phyloP scores from a whole-genome alignment of 129 eudicot genomes.

The Tanacetum coccineum region DNA sequence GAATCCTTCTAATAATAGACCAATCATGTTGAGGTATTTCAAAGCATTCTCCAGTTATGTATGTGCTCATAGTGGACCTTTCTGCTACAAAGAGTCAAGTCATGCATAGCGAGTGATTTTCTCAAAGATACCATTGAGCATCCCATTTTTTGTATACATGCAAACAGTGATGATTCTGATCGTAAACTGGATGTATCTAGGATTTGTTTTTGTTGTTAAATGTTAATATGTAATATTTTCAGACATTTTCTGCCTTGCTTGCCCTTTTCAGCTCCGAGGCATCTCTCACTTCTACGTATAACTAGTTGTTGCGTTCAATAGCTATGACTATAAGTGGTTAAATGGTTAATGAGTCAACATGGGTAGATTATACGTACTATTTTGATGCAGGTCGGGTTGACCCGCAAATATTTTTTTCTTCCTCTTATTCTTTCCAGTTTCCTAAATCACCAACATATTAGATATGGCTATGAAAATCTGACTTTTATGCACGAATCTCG shows the following conservation, averaged over 20 bases:
- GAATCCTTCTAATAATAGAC: slow-evolving; percentile 80
- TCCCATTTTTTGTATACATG: no score
- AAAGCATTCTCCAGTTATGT: slow-evolving; percentile 68
- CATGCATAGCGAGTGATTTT: slow-evolving; percentile 83
- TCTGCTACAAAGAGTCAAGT: slow-evolving; percentile 69
- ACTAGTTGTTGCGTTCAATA: neutral
- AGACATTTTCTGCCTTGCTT: neutral
- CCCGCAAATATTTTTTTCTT: neutral
- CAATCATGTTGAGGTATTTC: slow-evolving; percentile 67
- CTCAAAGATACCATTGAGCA: slow-evolving; percentile 40
- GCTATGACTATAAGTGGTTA: neutral
- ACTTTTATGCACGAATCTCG: neutral
- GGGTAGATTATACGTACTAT: neutral
- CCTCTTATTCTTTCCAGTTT: neutral
- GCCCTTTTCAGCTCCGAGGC: neutral
- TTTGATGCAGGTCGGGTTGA: neutral
- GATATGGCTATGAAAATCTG: neutral
- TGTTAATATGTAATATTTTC: no score
- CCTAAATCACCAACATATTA: neutral
- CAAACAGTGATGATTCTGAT: neutral
- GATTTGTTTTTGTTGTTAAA: no score
- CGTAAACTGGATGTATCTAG: neutral
- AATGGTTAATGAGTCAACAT: neutral
- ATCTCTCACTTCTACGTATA: slow-evolving; percentile 10
- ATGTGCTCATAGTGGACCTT: slow-evolving; percentile 62